Conservation (phyloP, 2,329 filamentous ascomycete species). For the Apiospora hydei region DNA sequence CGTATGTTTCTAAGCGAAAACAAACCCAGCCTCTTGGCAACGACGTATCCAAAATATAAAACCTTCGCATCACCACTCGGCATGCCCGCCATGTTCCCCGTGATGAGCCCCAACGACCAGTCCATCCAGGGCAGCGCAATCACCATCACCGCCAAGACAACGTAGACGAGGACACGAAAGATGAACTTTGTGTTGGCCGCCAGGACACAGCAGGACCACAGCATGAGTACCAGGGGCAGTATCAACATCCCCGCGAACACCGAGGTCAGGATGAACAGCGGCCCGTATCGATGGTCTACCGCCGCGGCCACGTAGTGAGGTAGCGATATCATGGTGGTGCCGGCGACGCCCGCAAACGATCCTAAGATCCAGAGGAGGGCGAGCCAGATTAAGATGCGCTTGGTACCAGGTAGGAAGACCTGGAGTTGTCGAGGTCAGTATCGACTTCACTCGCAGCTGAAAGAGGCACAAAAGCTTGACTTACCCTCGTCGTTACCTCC, state of each 20-base stretch:
- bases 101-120: background rate
- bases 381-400: background rate
- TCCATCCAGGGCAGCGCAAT: background rate
- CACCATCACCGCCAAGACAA: background rate
- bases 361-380: background rate
- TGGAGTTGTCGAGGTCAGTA: background rate
- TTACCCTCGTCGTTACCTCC: background rate
- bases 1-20: background rate
- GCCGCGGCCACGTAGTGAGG: background rate
- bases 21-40: background rate
- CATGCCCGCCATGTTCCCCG: slow-evolving; percentile 3
- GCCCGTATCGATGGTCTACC: background rate
- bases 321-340: background rate
- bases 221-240: background rate
- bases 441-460: too few relatives aligned
- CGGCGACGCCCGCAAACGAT: background rate
- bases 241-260: background rate
- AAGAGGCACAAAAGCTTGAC: background rate
- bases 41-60: background rate
- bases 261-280: background rate
- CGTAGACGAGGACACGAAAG: background rate
- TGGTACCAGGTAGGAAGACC: background rate
- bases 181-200: background rate
- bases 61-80: background rate
- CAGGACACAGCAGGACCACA: background rate